Base-by-base conservation (phyloP, 2,329 filamentous ascomycete species). In the Diaporthe capsici region DNA sequence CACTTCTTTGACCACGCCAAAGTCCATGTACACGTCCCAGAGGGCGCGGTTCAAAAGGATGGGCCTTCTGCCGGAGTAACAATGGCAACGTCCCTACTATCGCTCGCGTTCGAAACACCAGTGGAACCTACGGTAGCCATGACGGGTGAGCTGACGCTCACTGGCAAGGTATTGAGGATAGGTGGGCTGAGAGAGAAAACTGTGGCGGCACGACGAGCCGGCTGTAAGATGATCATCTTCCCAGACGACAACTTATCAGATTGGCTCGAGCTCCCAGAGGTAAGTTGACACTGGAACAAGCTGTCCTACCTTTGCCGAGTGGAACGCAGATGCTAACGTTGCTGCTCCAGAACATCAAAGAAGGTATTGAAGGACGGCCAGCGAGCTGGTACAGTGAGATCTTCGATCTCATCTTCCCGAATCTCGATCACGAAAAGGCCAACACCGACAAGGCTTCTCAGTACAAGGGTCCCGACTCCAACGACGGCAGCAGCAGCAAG, bases 121-220 rank as follows among this genome's bases (percentile, higher is more conserved):
- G 89, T 99, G 68, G 90, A 95, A 81, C 95, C 96, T 9, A 95
- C 94, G 0, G 92, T 98, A 79, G 96, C 97, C 76, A 99, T 99
- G 97, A 99, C 97, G 1, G 97, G 97, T 78, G 97, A 99, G 85
- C 88, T 99, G 78, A 99, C 97, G 2, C 92, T 99, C 71, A 99
- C 97, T 1, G 97, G 97, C 73, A 99, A 99, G 86, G 96, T 99
- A 2, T 87, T 99, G 71, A 90, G 97, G 77, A 99, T 99, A 83
- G 97, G 97, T 68, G 97, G 97, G 0, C 86, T 99, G 80, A 89
- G 97, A 63, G 97, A 99, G 87, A 99, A 99, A 92, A 98, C 97
- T 9, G 96, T 99, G 53, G 97, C 97, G 42, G 97, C 97, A 75
- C 91, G 96, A 81, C 90, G 97, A 78, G 97, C 97, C 31, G 97